Evolutionary conservation across 495 filamentous ascomycete genomes (phyloP).

Genomic region (Talaromyces thailandensis): DNA sequence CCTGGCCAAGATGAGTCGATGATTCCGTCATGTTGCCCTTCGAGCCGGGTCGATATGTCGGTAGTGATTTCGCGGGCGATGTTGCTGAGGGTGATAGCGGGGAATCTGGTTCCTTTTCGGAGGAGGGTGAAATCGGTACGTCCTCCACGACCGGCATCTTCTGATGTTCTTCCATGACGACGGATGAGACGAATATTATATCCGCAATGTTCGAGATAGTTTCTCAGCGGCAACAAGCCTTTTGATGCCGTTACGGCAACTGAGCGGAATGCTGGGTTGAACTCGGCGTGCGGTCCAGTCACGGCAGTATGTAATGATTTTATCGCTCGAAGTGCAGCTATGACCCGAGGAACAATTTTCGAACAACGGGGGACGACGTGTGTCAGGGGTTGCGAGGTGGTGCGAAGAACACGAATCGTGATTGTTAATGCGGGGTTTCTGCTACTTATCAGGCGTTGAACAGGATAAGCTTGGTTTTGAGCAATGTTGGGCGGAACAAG

Average conservation of each 20-base stretch:
- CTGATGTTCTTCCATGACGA: constrained; percentile 1
- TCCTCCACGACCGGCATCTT: constrained; percentile 5
- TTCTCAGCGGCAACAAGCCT: background rate
- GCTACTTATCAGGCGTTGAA: background rate
- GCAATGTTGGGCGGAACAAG: background rate
- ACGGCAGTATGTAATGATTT: background rate
- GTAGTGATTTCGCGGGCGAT: constrained; percentile 26
- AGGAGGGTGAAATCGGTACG: constrained; percentile 1
- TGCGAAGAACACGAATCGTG: background rate
- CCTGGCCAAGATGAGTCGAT: constrained; percentile 70
- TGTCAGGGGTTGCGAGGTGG: background rate
- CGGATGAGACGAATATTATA: background rate
- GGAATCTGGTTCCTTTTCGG: constrained; percentile 3
- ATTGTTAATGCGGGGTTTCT: background rate
- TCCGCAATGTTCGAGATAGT: background rate
- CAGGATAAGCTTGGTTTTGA: background rate
- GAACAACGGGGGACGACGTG: background rate
- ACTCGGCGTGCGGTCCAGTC: background rate
- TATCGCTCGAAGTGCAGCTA: background rate
- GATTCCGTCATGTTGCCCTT: constrained; percentile 50
- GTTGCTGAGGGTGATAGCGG: constrained; percentile 27
- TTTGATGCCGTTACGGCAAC: background rate
- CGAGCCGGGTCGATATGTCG: constrained; percentile 7
- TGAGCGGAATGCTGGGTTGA: background rate
- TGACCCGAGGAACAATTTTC: background rate